Conservation (phyloP, 2,329 filamentous ascomycete genomes). For the Arthrobotrys iridis region DNA sequence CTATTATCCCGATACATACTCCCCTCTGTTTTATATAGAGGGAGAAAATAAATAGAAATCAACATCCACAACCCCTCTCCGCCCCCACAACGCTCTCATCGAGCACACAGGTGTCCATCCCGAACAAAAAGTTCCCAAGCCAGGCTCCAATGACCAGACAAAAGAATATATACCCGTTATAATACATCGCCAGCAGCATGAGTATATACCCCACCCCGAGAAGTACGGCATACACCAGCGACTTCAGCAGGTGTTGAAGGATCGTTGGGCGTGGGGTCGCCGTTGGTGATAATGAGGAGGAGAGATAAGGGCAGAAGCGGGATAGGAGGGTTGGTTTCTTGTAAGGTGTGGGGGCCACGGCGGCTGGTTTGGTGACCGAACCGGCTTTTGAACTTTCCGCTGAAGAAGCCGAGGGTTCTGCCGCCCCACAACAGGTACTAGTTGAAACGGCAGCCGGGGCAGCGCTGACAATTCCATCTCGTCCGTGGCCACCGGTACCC, state of each 20-base stretch:
- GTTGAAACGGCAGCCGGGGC: not conserved
- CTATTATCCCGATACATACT: too few relatives aligned
- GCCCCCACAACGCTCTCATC: constrained; percentile 43
- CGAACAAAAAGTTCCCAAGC: constrained; percentile 76
- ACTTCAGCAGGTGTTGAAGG: constrained; percentile 73
- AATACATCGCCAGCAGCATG: constrained; percentile 70
- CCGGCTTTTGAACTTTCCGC: too few relatives aligned
- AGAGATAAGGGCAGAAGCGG: constrained; percentile 14
- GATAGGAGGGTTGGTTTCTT: constrained; percentile 3
- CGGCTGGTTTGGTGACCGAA: not conserved
- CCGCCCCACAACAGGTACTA: not conserved
- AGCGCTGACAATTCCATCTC: not conserved
- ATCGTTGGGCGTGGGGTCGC: constrained; percentile 68
- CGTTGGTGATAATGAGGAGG: not conserved
- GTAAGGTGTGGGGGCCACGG: not conserved
- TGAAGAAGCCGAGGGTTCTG: not conserved
- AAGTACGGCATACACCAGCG: constrained; percentile 74
- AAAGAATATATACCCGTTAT: constrained; percentile 79
- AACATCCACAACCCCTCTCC: constrained; percentile 42
- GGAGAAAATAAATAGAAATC: not conserved
- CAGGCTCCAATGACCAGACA: constrained; percentile 81
- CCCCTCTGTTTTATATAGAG: not conserved
- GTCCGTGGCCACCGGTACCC: not conserved
- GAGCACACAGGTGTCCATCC: constrained; percentile 68
- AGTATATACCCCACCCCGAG: constrained; percentile 64